A percentile compares a stretch with the other conserved stretches of the same genome.
Evolutionary conservation across 2,329 filamentous ascomycete genomes (phyloP).

Genomic region (Neoscytalidium dimidiatum): DNA sequence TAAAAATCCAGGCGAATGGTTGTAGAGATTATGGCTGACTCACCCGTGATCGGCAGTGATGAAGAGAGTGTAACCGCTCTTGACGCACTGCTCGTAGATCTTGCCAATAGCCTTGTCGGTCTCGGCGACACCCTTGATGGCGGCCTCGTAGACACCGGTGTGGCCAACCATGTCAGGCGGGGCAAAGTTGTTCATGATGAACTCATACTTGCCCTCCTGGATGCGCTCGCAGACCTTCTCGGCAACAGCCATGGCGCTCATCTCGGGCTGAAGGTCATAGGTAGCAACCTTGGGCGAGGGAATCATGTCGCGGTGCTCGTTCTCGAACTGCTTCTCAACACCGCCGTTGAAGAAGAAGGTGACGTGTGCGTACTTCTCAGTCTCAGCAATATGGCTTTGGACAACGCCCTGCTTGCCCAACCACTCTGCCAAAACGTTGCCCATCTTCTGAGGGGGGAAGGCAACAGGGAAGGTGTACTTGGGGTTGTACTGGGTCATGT

Average conservation of each 20-base stretch:
- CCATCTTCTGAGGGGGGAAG: conserved; percentile 94
- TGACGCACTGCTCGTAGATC: conserved; percentile 92
- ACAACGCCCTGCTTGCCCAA: conserved; percentile 83
- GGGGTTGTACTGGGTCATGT: conserved; percentile 98
- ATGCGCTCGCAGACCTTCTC: conserved; percentile 89
- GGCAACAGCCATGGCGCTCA: conserved; percentile 90
- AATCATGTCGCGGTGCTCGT: conserved; percentile 91
- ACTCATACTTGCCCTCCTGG: conserved; percentile 82
- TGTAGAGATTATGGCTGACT: conserved; percentile 31
- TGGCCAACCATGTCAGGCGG: conserved; percentile 99
- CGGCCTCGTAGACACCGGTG: conserved; percentile 95
- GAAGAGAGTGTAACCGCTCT: conserved; percentile 89
- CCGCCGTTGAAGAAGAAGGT: conserved; percentile 99
- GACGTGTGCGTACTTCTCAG: conserved; percentile 98
- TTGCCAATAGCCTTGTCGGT: conserved; percentile 93
- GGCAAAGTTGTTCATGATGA: conserved; percentile 99
- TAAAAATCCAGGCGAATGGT: neutral
- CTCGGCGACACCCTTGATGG: conserved; percentile 77
- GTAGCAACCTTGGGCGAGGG: conserved; percentile 93
- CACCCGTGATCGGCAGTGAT: conserved; percentile 93
- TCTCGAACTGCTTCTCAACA: conserved; percentile 92
- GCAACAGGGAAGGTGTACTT: conserved; percentile 92
- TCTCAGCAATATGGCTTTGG: conserved; percentile 97
- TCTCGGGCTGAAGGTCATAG: conserved; percentile 92
- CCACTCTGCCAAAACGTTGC: conserved; percentile 97